Percentiles rank a stretch among this genome's conserved stretches.
Evolutionary conservation across 805 yeast genomes (phyloP).

Genomic region (Kodamaea sagamina): DNA sequence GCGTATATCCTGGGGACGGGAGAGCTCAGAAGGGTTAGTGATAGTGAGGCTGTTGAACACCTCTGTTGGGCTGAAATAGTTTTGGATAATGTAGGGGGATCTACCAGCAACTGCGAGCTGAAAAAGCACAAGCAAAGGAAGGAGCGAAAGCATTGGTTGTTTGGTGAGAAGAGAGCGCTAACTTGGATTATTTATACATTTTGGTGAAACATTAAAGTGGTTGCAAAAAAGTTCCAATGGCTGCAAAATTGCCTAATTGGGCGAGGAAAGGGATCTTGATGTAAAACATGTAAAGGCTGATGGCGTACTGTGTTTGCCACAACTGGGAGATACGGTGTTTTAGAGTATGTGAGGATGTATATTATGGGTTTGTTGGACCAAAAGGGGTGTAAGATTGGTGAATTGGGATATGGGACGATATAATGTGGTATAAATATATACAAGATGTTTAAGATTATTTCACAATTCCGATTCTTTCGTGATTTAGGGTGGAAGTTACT

Average conservation of each 20-base stretch:
- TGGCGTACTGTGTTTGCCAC: too few species aligned
- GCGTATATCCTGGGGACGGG: conserved; percentile 22
- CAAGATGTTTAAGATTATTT: too few species aligned
- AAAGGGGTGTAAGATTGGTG: too few species aligned
- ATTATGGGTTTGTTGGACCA: too few species aligned
- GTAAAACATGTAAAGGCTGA: not conserved
- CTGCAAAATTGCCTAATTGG: conserved; percentile 9
- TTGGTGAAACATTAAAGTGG: not conserved
- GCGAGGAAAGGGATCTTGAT: conserved; percentile 3
- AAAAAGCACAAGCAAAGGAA: not conserved
- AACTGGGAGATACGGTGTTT: too few species aligned
- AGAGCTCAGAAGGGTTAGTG: conserved; percentile 10
- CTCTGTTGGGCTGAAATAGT: conserved; percentile 6
- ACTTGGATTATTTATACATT: not conserved
- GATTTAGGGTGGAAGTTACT: too few species aligned
- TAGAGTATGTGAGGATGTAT: too few species aligned
- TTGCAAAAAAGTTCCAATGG: not conserved
- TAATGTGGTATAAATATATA: too few species aligned
- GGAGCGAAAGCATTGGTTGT: not conserved
- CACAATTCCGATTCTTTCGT: too few species aligned
- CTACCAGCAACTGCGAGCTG: conserved; percentile 9
- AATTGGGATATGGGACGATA: too few species aligned
- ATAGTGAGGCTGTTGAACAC: conserved; percentile 10
- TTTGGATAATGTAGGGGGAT: conserved; percentile 11
- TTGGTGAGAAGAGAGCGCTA: not conserved